These are phyloP conservation scores for Aspergillus taichungensis DNA, from an alignment of 495 filamentous ascomycete genomes.

Conservation along the genomic window DNA sequence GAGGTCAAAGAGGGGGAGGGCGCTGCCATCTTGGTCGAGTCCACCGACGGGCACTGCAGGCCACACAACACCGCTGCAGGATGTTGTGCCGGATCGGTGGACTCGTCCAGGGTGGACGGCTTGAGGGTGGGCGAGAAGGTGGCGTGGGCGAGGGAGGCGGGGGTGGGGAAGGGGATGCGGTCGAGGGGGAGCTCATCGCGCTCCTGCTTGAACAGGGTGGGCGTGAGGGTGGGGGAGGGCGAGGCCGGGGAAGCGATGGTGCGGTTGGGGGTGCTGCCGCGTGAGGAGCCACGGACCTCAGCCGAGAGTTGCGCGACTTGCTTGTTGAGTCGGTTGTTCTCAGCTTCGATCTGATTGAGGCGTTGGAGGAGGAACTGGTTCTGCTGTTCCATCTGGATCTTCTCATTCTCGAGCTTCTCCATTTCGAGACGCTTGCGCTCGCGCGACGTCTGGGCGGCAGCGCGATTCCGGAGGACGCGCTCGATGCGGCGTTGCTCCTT, in stretches of 20 bases:
- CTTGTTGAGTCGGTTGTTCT: constrained; percentile 56
- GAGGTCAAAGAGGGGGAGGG: constrained; percentile 48
- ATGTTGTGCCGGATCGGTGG: constrained; percentile 97
- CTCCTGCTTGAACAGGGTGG: constrained; percentile 50
- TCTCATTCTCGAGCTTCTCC: constrained; percentile 75
- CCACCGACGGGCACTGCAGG: constrained; percentile 97
- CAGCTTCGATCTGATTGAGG: constrained; percentile 53
- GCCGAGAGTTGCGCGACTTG: constrained; percentile 56
- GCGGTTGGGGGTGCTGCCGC: constrained; percentile 32
- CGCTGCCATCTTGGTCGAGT: constrained; percentile 48
- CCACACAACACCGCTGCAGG: constrained; percentile 99
- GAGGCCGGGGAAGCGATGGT: constrained; percentile 19
- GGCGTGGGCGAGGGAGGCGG: constrained; percentile 36
- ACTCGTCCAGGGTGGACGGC: constrained; percentile 51
- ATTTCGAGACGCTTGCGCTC: constrained; percentile 94
- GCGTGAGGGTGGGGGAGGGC: constrained; percentile 37
- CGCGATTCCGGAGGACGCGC: constrained; percentile 90
- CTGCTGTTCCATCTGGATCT: constrained; percentile 53
- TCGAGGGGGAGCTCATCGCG: constrained; percentile 41
- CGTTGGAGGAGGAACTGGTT: constrained; percentile 63
- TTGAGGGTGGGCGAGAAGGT: constrained; percentile 43
- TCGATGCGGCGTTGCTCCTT: constrained; percentile 98
- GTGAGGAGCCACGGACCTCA: constrained; percentile 43
- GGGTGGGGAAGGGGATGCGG: constrained; percentile 42
- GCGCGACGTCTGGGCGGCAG: constrained; percentile 89